Base-by-base conservation (phyloP, 1,284 basidiomycete genomes). In the Trichosporon asahii region DNA sequence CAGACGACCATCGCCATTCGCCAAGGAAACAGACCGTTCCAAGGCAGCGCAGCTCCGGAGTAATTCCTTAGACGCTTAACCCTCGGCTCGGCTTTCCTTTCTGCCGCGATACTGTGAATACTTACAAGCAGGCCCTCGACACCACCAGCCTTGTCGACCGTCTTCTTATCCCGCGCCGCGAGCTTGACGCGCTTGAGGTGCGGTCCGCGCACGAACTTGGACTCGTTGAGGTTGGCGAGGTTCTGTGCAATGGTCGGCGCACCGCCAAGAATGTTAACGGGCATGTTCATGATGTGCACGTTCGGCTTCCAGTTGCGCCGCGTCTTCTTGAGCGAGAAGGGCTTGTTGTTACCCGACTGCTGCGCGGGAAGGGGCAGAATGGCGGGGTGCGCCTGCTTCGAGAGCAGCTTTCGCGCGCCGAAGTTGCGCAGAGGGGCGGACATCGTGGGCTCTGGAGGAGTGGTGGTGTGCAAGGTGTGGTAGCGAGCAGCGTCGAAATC, bases 271-370 rank as follows among this genome's bases (percentile, higher is more conserved):
- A 82, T 40, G 21, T 67, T 75, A 25, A 81, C 71, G 9, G 79
- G 77, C 68, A 77, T 74, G 70, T 79, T 74, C 27, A 75, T 70
- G 18, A 78, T 72, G 8, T 93, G 91, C 21, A 93, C 86, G 83
- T 97, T 97, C 27, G 94, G 92, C 29, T 92, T 85, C 94, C 94
- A 97, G 60, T 89, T 88, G 60, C 94, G 86, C 65, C 92, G 90
- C n/a, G 95, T 95, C 85, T 95, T 95, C 81, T 91, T 88, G 80
- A 92, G 90, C 25, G 94, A 96, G 83, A 93, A 91, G 0, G 94
- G 93, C 66, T 95, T 92, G 79, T 91, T 95, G 87, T 96, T 95
- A 46, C 94, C 94, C 74, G 75, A 72, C 64, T 75, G 67, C 33
- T 71, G 72, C 11, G 73, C 68, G 12, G 81, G 76, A 46, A 83